phyloP scores from a whole-genome alignment of 2,329 filamentous ascomycete species.

The Neoarthrinium moseri region DNA sequence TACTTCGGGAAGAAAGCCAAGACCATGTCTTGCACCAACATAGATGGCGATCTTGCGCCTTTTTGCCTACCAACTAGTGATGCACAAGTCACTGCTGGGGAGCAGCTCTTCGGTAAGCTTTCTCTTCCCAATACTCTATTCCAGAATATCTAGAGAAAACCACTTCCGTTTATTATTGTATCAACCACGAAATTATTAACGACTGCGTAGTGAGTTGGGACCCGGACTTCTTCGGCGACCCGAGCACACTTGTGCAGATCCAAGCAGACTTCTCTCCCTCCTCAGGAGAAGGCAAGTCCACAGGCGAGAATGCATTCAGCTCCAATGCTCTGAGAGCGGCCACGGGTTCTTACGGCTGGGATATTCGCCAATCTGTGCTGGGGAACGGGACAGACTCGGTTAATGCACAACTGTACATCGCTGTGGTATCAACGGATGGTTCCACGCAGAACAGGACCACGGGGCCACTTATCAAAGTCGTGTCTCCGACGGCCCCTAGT shows the following conservation, averaged over 20 bases:
- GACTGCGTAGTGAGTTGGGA: not conserved
- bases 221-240: slow-evolving; percentile 1
- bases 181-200: not conserved
- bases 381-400: not conserved
- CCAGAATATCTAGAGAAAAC: not conserved
- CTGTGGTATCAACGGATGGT: not conserved
- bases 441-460: not conserved
- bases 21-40: slow-evolving; percentile 6
- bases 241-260: slow-evolving; percentile 4
- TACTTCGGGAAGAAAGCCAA: too few relatives aligned
- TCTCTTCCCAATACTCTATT: not conserved
- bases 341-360: slow-evolving; percentile 5
- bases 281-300: not conserved
- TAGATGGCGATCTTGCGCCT: slow-evolving; percentile 3
- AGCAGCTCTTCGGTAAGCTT: not conserved
- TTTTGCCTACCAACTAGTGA: slow-evolving; percentile 7
- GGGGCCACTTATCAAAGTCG: slow-evolving; percentile 1
- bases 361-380: not conserved
- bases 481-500: not conserved
- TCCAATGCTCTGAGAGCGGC: slow-evolving; percentile 5
- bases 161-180: not conserved
- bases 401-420: slow-evolving; percentile 6
- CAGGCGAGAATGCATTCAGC: not conserved
- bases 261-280: slow-evolving; percentile 6
- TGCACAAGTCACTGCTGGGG: not conserved